These are phyloP conservation scores for Blechomonas ayalai DNA, from an alignment of 208 protist genomes.

Conservation along the genomic window DNA sequence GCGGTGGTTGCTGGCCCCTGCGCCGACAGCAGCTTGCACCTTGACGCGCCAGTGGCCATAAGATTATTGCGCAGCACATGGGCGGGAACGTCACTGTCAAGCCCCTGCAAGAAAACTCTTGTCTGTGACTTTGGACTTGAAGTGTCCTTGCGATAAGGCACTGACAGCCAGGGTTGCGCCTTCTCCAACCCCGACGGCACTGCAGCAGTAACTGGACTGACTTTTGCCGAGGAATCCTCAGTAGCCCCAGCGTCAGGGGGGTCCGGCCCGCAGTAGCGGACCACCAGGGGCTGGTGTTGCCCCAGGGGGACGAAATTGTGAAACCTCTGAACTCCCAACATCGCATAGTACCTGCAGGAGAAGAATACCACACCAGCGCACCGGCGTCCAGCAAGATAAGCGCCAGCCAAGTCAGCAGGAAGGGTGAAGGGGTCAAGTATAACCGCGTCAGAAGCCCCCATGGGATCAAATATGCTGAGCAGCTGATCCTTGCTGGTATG, in stretches of 20 bases:
- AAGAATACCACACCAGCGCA: conserved; percentile 77
- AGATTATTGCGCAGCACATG: conserved; percentile 16
- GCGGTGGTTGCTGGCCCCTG: too few species aligned
- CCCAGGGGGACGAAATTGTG: conserved; percentile 74
- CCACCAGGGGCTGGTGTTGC: conserved; percentile 64
- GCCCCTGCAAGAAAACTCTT: conserved; percentile 25
- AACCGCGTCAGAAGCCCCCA: conserved; percentile 42
- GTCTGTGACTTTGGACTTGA: conserved; percentile 2
- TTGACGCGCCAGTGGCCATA: conserved; percentile 12
- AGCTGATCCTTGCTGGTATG: conserved; percentile 55
- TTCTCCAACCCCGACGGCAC: conserved; percentile 7
- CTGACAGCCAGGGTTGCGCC: conserved; percentile 33
- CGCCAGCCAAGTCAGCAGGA: conserved; percentile 13
- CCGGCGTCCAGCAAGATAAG: conserved; percentile 14
- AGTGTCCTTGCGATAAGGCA: conserved; percentile 5
- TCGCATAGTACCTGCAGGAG: conserved; percentile 43
- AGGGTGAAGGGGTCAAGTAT: conserved; percentile 33
- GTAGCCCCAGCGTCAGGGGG: not conserved
- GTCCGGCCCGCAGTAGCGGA: conserved; percentile 62
- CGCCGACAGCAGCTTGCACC: conserved; percentile 21
- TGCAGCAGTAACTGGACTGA: conserved; percentile 2
- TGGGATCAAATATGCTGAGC: conserved; percentile 64
- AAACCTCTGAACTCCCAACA: conserved; percentile 73
- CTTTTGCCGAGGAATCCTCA: not conserved
- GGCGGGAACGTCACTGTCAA: conserved; percentile 11